Percentiles rank a stretch among this genome's conserved stretches.
Conservation (phyloP, 306 rosid genomes). For the Medicago ruthenica region DNA sequence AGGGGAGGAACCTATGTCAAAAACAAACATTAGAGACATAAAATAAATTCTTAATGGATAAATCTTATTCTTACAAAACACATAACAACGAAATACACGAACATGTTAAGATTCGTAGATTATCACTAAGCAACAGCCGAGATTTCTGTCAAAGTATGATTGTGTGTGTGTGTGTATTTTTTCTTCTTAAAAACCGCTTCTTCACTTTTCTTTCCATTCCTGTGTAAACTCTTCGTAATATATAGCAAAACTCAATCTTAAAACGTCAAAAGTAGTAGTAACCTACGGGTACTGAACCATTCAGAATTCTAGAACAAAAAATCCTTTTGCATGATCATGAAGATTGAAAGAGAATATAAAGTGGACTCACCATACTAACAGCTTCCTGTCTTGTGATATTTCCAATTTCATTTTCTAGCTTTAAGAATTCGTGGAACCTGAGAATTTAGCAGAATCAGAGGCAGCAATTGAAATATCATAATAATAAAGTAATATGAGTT, state of each 20-base stretch:
- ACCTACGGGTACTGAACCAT: conserved; percentile 25
- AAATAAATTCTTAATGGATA: neutral
- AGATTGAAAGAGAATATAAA: conserved; percentile 44
- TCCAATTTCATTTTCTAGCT: conserved; percentile 98
- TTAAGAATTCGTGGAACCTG: conserved; percentile 97
- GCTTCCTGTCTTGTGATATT: conserved; percentile 99
- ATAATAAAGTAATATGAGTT: neutral
- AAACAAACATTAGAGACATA: conserved; percentile 36
- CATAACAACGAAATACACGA: no score
- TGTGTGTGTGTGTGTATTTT: no score
- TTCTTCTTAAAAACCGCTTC: no score
- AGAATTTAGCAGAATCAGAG: conserved; percentile 36
- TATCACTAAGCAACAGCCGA: no score
- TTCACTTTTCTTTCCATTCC: no score
- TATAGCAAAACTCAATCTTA: no score
- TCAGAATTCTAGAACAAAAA: conserved; percentile 28
- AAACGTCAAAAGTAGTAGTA: conserved; percentile 35
- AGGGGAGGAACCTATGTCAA: conserved; percentile 92
- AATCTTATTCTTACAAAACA: no score
- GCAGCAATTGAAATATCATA: conserved; percentile 22
- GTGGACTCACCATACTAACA: conserved; percentile 92
- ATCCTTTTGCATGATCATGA: conserved; percentile 9
- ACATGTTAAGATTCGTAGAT: no score
- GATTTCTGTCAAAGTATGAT: no score
- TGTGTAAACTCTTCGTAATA: no score